These are phyloP conservation scores for Mucor mucedo DNA, from an alignment of 371 early-diverging fungal species.

Conservation along the genomic window DNA sequence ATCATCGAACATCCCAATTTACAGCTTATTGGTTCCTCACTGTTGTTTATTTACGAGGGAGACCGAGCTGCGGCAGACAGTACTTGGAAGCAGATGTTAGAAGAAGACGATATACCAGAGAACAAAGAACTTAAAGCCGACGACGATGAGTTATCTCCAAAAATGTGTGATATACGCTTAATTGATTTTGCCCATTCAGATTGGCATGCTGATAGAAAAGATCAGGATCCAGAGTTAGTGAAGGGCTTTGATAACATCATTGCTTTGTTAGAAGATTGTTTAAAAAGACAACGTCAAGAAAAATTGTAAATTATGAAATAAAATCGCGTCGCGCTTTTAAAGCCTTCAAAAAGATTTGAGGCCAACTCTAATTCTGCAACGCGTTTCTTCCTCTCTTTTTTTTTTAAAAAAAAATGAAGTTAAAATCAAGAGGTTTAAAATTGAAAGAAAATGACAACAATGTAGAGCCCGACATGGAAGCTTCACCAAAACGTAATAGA, in stretches of 20 bases:
- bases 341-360: not conserved
- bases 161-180: conserved; percentile 65
- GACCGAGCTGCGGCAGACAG: conserved; percentile 57
- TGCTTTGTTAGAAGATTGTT: conserved; percentile 29
- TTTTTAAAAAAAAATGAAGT: not conserved
- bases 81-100: conserved; percentile 44
- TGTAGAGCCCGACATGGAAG: not conserved
- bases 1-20: conserved; percentile 52
- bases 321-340: conserved; percentile 6
- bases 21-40: conserved; percentile 67
- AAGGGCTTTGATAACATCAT: conserved; percentile 41
- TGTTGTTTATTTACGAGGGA: conserved; percentile 78
- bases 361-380: not conserved
- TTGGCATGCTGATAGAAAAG: conserved; percentile 48
- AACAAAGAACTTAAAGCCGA: conserved; percentile 41
- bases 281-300: conserved; percentile 26
- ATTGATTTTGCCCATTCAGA: conserved; percentile 84
- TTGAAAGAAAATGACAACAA: not conserved
- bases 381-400: conserved; percentile 4
- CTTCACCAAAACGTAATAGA: not conserved
- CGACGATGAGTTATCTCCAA: conserved; percentile 49
- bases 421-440: conserved; percentile 3
- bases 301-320: conserved; percentile 21
- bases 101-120: conserved; percentile 39
- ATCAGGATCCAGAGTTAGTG: conserved; percentile 42